These are phyloP conservation scores for Debaryomyces tyrocola DNA, from an alignment of 805 yeast genomes.

Conservation along the genomic window DNA sequence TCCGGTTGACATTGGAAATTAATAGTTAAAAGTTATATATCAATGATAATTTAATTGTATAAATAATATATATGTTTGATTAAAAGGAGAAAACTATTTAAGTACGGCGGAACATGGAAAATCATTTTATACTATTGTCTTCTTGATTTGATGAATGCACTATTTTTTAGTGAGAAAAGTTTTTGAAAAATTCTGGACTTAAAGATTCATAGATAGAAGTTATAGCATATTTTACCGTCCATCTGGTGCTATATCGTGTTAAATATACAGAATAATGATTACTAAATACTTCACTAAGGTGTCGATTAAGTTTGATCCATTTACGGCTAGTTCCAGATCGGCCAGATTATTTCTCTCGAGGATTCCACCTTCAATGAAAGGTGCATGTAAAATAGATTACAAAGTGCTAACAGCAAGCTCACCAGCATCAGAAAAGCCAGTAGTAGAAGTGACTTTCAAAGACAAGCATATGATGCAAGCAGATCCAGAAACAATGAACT, in stretches of 20 bases:
- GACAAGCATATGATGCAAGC: conserved; percentile 72
- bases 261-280: conserved; percentile 53
- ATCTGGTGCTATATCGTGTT: no score
- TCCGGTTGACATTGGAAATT: no score
- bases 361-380: conserved; percentile 73
- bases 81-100: no score
- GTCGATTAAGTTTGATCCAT: conserved; percentile 75
- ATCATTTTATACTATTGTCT: no score
- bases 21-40: no score
- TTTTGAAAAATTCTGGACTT: not conserved
- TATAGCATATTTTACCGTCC: no score
- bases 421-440: conserved; percentile 44
- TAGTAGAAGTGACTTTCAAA: conserved; percentile 72
- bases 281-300: conserved; percentile 86
- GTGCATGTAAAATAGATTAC: conserved; percentile 56
- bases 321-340: conserved; percentile 68
- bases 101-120: no score
- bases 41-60: no score
- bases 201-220: no score
- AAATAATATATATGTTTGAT: no score
- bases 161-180: not conserved
- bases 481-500: conserved; percentile 58
- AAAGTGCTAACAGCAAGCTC: conserved; percentile 54
- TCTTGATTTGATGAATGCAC: not conserved
- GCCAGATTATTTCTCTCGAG: conserved; percentile 79